These are phyloP conservation scores for Dioszegia crocea DNA, from an alignment of 768 basidiomycete species.

Conservation along the genomic window DNA sequence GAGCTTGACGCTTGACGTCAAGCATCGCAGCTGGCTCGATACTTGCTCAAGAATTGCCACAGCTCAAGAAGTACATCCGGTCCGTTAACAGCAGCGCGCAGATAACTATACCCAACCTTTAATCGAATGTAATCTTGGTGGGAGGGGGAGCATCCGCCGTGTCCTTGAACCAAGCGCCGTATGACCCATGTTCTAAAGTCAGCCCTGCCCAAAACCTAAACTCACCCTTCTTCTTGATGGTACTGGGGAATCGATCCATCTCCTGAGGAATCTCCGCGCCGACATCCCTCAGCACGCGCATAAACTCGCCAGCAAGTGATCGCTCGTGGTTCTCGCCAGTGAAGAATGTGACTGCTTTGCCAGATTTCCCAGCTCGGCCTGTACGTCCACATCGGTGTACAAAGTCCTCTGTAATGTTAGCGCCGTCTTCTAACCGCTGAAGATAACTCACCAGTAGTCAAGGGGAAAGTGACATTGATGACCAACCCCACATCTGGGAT, in stretches of 20 bases:
- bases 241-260: conserved; percentile 85
- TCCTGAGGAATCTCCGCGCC: conserved; percentile 65
- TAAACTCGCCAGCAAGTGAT: conserved; percentile 84
- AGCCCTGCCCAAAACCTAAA: background rate
- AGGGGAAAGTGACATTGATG: conserved; percentile 91
- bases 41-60: no score
- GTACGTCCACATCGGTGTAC: conserved; percentile 50
- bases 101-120: conserved; percentile 2
- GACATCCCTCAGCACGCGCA: conserved; percentile 80
- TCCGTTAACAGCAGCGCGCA: no score
- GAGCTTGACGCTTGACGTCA: no score
- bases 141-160: conserved; percentile 51
- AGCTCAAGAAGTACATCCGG: no score
- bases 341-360: conserved; percentile 94
- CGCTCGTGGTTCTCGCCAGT: conserved; percentile 85
- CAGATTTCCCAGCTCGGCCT: conserved; percentile 84
- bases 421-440: background rate
- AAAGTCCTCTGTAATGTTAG: conserved; percentile 35
- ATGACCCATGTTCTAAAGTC: conserved; percentile 72
- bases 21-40: no score
- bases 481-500: conserved; percentile 93
- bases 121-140: conserved; percentile 55
- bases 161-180: conserved; percentile 60
- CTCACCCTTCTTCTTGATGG: conserved; percentile 80
- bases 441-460: conserved; percentile 80